Evolutionary conservation across 306 rosid species (phyloP).

Genomic region (Senna siamea): DNA sequence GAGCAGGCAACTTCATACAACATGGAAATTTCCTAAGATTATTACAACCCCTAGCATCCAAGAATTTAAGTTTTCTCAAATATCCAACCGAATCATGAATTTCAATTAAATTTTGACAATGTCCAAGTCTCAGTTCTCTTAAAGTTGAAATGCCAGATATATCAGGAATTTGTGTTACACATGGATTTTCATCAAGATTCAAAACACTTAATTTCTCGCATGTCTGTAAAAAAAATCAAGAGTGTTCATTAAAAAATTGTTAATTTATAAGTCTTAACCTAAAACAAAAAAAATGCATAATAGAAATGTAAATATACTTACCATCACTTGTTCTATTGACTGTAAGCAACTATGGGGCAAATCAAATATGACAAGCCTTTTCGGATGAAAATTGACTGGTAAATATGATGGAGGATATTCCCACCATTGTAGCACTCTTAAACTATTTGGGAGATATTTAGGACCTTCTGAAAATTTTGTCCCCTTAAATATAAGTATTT

Average conservation of each 20-base stretch:
- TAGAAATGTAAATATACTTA: not conserved
- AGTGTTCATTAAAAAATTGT: not conserved
- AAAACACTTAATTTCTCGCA: not conserved
- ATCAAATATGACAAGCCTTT: constrained; percentile 17
- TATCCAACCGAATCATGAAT: not conserved
- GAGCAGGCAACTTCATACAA: not conserved
- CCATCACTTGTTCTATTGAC: not conserved
- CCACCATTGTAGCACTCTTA: constrained; percentile 24
- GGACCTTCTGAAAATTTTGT: not conserved
- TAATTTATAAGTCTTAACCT: no score
- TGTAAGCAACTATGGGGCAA: not conserved
- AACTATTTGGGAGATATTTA: not conserved
- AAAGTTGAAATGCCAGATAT: not conserved
- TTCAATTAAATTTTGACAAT: not conserved
- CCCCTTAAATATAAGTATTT: not conserved
- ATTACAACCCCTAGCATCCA: fast-evolving
- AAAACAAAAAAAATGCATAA: not conserved
- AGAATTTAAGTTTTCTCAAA: not conserved
- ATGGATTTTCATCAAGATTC: not conserved
- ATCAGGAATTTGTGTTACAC: not conserved
- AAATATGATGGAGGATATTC: constrained; percentile 26
- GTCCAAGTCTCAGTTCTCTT: not conserved
- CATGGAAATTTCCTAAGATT: constrained; percentile 16
- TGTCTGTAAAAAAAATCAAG: not conserved
- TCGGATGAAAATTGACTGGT: not conserved